phyloP scores from a whole-genome alignment of 345 rosid species.

The Melastoma malabathricum region DNA sequence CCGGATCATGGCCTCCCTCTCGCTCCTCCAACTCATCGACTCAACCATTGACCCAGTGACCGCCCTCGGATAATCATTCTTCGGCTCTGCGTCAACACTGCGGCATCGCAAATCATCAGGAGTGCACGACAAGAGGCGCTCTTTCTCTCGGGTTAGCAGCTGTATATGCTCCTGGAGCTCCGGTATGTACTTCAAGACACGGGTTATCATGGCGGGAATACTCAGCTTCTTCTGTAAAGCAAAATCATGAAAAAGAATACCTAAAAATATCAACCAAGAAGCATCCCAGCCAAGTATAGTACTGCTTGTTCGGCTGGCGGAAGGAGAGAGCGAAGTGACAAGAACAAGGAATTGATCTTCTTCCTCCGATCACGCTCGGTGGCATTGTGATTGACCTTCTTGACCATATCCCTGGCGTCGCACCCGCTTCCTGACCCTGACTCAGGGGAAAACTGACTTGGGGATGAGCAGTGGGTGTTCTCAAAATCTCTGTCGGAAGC shows the following conservation, averaged over 20 bases:
- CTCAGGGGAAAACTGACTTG: too few relatives aligned
- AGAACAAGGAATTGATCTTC: constrained; percentile 38
- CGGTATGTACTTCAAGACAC: constrained; percentile 22
- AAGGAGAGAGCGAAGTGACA: constrained; percentile 45
- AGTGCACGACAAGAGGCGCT: constrained; percentile 16
- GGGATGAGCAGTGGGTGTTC: too few relatives aligned
- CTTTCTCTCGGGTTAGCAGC: constrained; percentile 12
- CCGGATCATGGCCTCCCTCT: constrained; percentile 37
- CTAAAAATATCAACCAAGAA: too few relatives aligned
- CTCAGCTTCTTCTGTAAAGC: constrained; percentile 19
- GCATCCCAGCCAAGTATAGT: background rate
- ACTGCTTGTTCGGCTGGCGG: constrained; percentile 38
- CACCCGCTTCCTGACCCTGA: too few relatives aligned
- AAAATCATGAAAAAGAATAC: background rate
- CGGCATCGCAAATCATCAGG: constrained; percentile 8
- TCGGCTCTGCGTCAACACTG: constrained; percentile 5
- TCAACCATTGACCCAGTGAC: constrained; percentile 2
- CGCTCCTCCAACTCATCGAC: constrained; percentile 23
- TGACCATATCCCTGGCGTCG: too few relatives aligned
- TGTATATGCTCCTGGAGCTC: constrained; percentile 24
- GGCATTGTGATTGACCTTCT: constrained; percentile 61
- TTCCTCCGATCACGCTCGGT: constrained; percentile 50
- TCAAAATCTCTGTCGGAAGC: too few relatives aligned
- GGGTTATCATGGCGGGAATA: constrained; percentile 24
- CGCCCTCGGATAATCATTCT: constrained; percentile 4